Percentiles rank a stretch among this genome's conserved stretches.
phyloP scores from a whole-genome alignment of 2,329 filamentous ascomycete species.

The Alternaria brassicicola region DNA sequence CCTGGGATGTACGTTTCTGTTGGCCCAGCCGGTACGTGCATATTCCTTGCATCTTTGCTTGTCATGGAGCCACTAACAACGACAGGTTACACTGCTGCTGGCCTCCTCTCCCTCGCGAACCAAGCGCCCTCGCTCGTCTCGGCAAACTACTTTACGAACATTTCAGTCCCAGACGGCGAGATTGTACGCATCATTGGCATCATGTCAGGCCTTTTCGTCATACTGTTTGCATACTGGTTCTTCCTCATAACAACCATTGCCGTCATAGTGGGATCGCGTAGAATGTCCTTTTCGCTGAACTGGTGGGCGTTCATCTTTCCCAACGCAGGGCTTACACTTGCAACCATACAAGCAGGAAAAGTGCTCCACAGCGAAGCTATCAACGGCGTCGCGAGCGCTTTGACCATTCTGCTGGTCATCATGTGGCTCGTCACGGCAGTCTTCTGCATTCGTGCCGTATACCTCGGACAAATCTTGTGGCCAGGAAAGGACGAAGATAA shows the following conservation, averaged over 20 bases:
- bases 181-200: conserved; percentile 53
- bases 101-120: conserved; percentile 56
- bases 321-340: conserved; percentile 67
- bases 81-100: conserved; percentile 47
- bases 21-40: conserved; percentile 44
- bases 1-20: conserved; percentile 62
- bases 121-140: conserved; percentile 48
- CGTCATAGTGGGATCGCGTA: conserved; percentile 46
- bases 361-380: conserved; percentile 59
- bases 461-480: conserved; percentile 60
- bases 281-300: conserved; percentile 48
- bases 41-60: conserved; percentile 60
- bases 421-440: conserved; percentile 62
- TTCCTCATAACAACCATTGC: conserved; percentile 53
- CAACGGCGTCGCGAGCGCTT: conserved; percentile 60
- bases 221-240: conserved; percentile 59
- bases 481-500: conserved; percentile 54
- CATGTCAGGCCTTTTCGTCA: conserved; percentile 54
- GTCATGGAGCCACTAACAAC: conserved; percentile 62
- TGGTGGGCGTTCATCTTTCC: conserved; percentile 71
- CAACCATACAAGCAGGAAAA: conserved; percentile 63
- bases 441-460: conserved; percentile 58
- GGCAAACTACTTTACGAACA: conserved; percentile 42
- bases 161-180: conserved; percentile 41
- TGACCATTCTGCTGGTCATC: conserved; percentile 61